Conservation (phyloP, 2,329 filamentous ascomycete species). For the Chalaropsis thielavioides region DNA sequence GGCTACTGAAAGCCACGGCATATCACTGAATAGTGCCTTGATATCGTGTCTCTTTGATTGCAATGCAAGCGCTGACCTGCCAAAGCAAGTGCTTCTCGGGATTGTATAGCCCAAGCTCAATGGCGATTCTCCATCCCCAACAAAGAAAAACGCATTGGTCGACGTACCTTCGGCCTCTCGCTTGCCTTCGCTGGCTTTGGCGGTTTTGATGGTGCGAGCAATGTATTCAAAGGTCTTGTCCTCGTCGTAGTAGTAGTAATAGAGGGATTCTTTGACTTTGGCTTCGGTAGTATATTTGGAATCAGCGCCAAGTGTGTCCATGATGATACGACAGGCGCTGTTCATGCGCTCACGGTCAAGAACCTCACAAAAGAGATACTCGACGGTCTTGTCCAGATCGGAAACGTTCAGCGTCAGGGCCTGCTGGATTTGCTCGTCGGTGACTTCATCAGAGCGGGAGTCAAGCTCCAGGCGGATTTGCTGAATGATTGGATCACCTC, state of each 20-base stretch:
- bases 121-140: conserved; percentile 19
- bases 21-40: conserved; percentile 57
- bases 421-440: conserved; percentile 11
- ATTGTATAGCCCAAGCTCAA: neutral
- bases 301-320: conserved; percentile 32
- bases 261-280: conserved; percentile 69
- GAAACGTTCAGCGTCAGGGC: neutral
- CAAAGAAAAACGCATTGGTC: neutral
- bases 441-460: conserved; percentile 12
- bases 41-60: conserved; percentile 5
- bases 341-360: conserved; percentile 12
- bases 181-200: conserved; percentile 27
- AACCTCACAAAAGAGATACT: conserved; percentile 11
- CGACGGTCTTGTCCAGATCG: neutral
- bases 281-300: conserved; percentile 34
- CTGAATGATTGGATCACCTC: conserved; percentile 1
- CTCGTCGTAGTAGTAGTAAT: conserved; percentile 83
- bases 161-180: conserved; percentile 31
- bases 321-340: neutral
- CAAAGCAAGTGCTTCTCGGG: neutral
- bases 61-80: neutral
- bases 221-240: conserved; percentile 64
- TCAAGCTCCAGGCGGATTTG: conserved; percentile 10
- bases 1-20: conserved; percentile 71
- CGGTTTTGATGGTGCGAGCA: conserved; percentile 33